These are phyloP conservation scores for Suillus hirtellus DNA, from an alignment of 768 basidiomycete genomes.

Conservation along the genomic window DNA sequence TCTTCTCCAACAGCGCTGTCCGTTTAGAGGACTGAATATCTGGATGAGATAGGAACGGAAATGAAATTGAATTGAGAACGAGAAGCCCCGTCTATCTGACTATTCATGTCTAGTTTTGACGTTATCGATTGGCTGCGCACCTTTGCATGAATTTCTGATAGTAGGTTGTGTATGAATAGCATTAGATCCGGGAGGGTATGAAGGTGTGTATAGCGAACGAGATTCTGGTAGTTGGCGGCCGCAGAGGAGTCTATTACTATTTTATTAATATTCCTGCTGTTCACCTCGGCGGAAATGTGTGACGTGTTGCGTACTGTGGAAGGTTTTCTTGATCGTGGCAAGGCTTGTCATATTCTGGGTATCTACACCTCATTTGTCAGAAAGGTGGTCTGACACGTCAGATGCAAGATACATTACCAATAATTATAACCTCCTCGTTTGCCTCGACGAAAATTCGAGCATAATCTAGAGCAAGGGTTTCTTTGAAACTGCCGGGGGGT, in stretches of 20 bases:
- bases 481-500: slow-evolving; percentile 72
- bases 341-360: slow-evolving; percentile 51
- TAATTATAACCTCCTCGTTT: slow-evolving; percentile 57
- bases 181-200: slow-evolving; percentile 56
- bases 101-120: not conserved
- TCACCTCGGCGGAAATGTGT: not conserved
- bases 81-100: slow-evolving; percentile 53
- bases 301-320: slow-evolving; percentile 21
- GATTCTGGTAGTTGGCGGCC: slow-evolving; percentile 25
- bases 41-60: slow-evolving; percentile 57
- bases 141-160: slow-evolving; percentile 46
- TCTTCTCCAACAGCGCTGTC: slow-evolving; percentile 46
- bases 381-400: not conserved
- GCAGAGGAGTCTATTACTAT: slow-evolving; percentile 45
- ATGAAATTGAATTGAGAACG: slow-evolving; percentile 66
- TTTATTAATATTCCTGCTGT: not conserved
- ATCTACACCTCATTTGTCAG: slow-evolving; percentile 33
- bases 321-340: slow-evolving; percentile 28
- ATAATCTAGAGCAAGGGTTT: slow-evolving; percentile 51
- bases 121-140: slow-evolving; percentile 35
- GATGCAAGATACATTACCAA: slow-evolving; percentile 45
- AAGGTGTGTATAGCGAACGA: slow-evolving; percentile 33
- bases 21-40: slow-evolving; percentile 40
- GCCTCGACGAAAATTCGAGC: slow-evolving; percentile 47
- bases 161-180: slow-evolving; percentile 56